Base-by-base conservation (phyloP, 805 yeast species). In the Kuraishia borneana region DNA sequence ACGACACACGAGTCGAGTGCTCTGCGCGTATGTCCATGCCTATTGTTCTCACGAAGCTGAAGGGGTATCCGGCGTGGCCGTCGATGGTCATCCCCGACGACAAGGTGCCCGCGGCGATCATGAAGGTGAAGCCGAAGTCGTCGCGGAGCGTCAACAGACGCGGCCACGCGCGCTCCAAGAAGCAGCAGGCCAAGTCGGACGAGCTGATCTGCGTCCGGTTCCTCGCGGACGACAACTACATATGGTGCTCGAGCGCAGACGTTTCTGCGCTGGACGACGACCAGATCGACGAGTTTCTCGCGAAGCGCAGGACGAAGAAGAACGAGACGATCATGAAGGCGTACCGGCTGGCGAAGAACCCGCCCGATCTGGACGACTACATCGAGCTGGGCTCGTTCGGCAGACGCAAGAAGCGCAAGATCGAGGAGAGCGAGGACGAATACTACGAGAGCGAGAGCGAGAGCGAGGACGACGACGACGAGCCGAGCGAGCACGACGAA, bases 181-280 rank as follows among this genome's bases (percentile, higher is more conserved):
- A 22, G 19, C 28, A 35, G 28, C 22, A 29, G 21, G 30, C 33
- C n/a, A 20, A n/a, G 7, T 31, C 30, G 27, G 28, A 31, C 23
- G 26, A 39, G 13, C 18, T 35, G 29, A 17, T 35, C n/a, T 32
- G 35, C 20, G 34, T 31, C 7, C 26, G 39, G 36, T 39, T 37
- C 35, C 22, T 39, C 26, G 31, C 19, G 30, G 25, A 39, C 38
- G 28, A 29, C 30, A 23, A 31, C 38, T 18, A 33, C 38, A 25
- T 37, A 51, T 27, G 69, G 68, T 19, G 81, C 72, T 3, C 73
- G 33, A 9, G 41, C 35, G 6, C 81, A 46, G 60, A 44, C 6
- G 40, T 47, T 13, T 74, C 26, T 70, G 76, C 40, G 59, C 54
- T 8, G 70, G 68, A 42, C 31, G 48, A 2, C 39, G 37, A 16